Evolutionary conservation across 805 yeast genomes (phyloP).

Genomic region (Scheffersomyces amazonensis): DNA sequence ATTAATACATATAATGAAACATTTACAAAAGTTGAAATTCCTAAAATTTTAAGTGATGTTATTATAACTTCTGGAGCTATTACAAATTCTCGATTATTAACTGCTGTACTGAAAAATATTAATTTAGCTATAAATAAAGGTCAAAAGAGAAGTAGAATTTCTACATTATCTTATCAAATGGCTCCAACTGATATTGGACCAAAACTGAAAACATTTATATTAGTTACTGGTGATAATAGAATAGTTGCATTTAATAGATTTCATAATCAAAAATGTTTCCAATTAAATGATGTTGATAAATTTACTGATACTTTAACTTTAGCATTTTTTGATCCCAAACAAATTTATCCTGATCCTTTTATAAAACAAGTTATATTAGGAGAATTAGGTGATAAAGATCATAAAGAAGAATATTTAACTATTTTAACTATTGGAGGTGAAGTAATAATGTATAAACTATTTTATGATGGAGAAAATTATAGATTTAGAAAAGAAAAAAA

Average conservation of each 20-base stretch:
- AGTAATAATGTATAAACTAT: slow-evolving; percentile 61
- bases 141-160: slow-evolving; percentile 22
- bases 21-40: slow-evolving; percentile 33
- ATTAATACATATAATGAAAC: slow-evolving; percentile 37
- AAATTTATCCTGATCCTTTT: slow-evolving; percentile 65
- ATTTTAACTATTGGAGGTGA: slow-evolving; percentile 82
- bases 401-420: slow-evolving; percentile 61
- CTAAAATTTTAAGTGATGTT: slow-evolving; percentile 40
- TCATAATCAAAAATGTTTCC: slow-evolving; percentile 51
- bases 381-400: slow-evolving; percentile 57
- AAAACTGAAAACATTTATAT: slow-evolving; percentile 49
- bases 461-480: slow-evolving; percentile 43
- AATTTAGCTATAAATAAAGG: slow-evolving; percentile 23
- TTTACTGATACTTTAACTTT: slow-evolving; percentile 43
- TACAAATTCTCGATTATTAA: slow-evolving; percentile 39
- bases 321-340: slow-evolving; percentile 48
- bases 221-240: slow-evolving; percentile 77
- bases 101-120: slow-evolving; percentile 29
- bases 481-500: slow-evolving; percentile 43
- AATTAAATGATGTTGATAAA: slow-evolving; percentile 47
- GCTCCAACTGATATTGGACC: slow-evolving; percentile 10
- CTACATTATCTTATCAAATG: slow-evolving; percentile 4
- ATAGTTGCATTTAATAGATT: slow-evolving; percentile 60
- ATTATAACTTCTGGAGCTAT: slow-evolving; percentile 72
- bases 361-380: slow-evolving; percentile 66